These are phyloP conservation scores for Penicillium sp. DNA, from an alignment of 2,329 filamentous ascomycete species.

Conservation along the genomic window DNA sequence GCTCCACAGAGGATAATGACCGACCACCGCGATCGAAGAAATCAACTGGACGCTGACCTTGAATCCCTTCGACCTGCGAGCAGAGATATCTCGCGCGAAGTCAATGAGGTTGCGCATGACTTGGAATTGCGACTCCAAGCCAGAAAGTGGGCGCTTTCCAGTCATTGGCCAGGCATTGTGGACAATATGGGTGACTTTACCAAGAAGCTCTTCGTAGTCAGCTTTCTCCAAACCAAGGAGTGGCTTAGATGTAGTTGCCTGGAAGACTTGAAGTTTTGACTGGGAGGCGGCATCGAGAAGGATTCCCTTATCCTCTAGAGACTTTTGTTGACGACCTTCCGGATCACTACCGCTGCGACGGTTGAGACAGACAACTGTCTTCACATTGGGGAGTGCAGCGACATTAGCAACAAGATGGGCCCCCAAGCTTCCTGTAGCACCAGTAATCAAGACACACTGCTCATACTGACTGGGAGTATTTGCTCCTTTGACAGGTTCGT, in stretches of 20 bases:
- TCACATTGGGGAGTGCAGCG: conserved; percentile 25
- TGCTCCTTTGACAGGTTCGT: background rate
- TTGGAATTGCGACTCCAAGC: conserved; percentile 29
- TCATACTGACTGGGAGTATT: background rate
- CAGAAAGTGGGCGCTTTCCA: conserved; percentile 15
- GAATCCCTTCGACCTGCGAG: conserved; percentile 10
- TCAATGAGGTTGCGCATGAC: conserved; percentile 50
- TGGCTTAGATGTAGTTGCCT: conserved; percentile 46
- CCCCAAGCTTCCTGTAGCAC: conserved; percentile 39
- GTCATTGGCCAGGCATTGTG: conserved; percentile 32
- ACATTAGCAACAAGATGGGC: conserved; percentile 38
- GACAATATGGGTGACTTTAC: conserved; percentile 45
- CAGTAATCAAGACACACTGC: conserved; percentile 38
- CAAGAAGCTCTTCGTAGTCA: conserved; percentile 38
- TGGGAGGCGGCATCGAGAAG: conserved; percentile 15
- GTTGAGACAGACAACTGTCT: conserved; percentile 47
- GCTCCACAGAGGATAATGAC: conserved; percentile 25
- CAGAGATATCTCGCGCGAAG: conserved; percentile 36
- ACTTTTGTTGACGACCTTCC: conserved; percentile 30
- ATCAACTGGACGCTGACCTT: conserved; percentile 38
- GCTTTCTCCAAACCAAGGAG: conserved; percentile 45
- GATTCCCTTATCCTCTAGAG: conserved; percentile 27
- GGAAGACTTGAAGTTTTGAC: conserved; percentile 44
- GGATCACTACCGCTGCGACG: conserved; percentile 27
- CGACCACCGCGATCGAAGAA: conserved; percentile 42